phyloP scores from a whole-genome alignment of 306 rosid genomes.

The Vicia faba region DNA sequence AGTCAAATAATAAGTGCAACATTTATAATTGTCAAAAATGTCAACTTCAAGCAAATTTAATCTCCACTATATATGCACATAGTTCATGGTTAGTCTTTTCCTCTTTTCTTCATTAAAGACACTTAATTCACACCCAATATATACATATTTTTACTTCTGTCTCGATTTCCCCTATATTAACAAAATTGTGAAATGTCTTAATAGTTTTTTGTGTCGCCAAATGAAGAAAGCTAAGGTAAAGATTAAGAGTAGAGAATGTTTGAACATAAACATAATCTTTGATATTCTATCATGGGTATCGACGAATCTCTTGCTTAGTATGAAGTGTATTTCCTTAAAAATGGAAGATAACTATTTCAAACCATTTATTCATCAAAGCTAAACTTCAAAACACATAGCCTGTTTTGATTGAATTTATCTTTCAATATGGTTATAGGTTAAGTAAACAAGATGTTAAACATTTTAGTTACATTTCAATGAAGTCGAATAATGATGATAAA shows the following conservation, averaged over 20 bases:
- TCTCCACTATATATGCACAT: too few relatives aligned
- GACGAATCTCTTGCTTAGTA: constrained; percentile 45
- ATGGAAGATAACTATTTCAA: constrained; percentile 51
- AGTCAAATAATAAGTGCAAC: too few relatives aligned
- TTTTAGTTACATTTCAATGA: constrained; percentile 42
- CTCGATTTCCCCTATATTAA: too few relatives aligned
- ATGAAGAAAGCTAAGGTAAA: constrained; percentile 35
- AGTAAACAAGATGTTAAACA: constrained; percentile 45
- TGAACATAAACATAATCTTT: constrained; percentile 39
- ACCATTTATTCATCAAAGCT: constrained; percentile 46
- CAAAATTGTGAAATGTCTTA: too few relatives aligned
- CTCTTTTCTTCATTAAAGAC: too few relatives aligned
- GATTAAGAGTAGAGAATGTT: neutral
- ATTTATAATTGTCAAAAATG: too few relatives aligned
- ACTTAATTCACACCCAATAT: too few relatives aligned
- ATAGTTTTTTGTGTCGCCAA: too few relatives aligned
- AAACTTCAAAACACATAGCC: constrained; percentile 36
- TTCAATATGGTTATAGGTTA: constrained; percentile 45
- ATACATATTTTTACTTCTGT: too few relatives aligned
- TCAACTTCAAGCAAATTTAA: too few relatives aligned
- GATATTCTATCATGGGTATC: too few relatives aligned
- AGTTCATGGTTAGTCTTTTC: too few relatives aligned
- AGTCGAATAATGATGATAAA: neutral
- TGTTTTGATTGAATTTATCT: constrained; percentile 52
- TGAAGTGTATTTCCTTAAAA: constrained; percentile 51